These are phyloP conservation scores for Trichoderma oligosporum DNA, from an alignment of 2,329 filamentous ascomycete genomes.

Conservation along the genomic window DNA sequence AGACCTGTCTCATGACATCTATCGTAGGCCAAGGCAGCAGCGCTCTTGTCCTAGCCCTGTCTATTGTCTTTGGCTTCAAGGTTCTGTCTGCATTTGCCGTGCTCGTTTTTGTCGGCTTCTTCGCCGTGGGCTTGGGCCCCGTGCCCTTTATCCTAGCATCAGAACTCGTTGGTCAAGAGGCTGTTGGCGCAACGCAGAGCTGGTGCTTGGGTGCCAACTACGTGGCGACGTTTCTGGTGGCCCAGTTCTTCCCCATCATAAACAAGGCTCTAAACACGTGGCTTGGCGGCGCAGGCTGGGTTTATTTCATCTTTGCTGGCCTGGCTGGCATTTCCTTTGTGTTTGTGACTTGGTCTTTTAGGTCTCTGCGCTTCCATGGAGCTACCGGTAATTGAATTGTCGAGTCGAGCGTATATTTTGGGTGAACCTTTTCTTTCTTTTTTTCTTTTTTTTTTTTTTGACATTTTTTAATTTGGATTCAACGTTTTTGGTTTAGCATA, in stretches of 20 bases:
- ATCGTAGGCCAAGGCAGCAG: conserved; percentile 80
- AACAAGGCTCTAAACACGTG: conserved; percentile 65
- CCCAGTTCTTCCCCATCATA: conserved; percentile 89
- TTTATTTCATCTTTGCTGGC: conserved; percentile 87
- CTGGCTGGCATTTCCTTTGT: conserved; percentile 64
- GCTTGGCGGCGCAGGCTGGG: conserved; percentile 69
- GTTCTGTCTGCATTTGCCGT: conserved; percentile 77
- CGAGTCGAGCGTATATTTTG: neutral
- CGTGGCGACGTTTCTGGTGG: conserved; percentile 84
- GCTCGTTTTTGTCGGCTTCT: conserved; percentile 81
- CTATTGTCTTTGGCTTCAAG: conserved; percentile 70
- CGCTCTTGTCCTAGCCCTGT: conserved; percentile 72
- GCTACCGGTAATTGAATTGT: conserved; percentile 18
- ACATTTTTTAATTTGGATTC: neutral
- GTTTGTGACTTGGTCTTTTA: conserved; percentile 57
- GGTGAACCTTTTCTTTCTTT: neutral
- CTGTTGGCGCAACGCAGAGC: conserved; percentile 85
- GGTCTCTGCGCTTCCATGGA: conserved; percentile 18
- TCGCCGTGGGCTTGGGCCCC: conserved; percentile 85
- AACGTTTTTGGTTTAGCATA: neutral
- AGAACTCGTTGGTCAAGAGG: conserved; percentile 85
- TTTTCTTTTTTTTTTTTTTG: neutral
- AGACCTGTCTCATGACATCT: conserved; percentile 76
- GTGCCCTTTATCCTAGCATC: conserved; percentile 93
- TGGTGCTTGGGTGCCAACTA: conserved; percentile 87